phyloP scores from a whole-genome alignment of 2,329 filamentous ascomycete species.

The Torrubiella hemipterigena region DNA sequence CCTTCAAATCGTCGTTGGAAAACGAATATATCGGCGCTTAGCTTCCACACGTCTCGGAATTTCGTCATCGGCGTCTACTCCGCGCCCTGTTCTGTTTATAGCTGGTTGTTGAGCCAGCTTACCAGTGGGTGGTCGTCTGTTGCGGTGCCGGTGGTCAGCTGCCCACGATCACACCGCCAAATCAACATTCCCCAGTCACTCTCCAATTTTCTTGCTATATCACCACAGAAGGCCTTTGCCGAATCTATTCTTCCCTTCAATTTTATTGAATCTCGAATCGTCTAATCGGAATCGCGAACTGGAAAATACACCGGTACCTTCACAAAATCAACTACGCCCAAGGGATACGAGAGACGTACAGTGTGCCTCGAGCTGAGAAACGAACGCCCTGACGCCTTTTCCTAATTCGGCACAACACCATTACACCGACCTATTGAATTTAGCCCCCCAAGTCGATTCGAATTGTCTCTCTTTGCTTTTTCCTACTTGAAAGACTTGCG shows the following conservation, averaged over 20 bases:
- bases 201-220: neutral
- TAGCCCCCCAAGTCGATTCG: no score
- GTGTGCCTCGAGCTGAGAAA: no score
- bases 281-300: no score
- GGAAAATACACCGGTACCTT: no score
- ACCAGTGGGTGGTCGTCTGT: neutral
- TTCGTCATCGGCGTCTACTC: neutral
- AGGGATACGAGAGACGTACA: neutral
- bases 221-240: neutral
- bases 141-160: neutral
- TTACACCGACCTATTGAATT: no score
- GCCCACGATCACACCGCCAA: neutral
- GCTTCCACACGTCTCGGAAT: neutral
- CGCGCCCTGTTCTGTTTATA: neutral
- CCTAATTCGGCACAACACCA: no score
- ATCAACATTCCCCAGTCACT: neutral
- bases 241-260: neutral
- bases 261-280: neutral
- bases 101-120: neutral
- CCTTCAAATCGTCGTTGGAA: neutral
- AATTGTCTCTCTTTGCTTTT: no score
- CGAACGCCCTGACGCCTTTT: no score
- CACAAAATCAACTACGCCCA: neutral
- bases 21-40: no score
- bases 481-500: no score